Evolutionary conservation across 2,329 filamentous ascomycete species (phyloP), one percentile per base, ranked within the genome.

Genomic region (Allantophomopsis lycopodina): DNA sequence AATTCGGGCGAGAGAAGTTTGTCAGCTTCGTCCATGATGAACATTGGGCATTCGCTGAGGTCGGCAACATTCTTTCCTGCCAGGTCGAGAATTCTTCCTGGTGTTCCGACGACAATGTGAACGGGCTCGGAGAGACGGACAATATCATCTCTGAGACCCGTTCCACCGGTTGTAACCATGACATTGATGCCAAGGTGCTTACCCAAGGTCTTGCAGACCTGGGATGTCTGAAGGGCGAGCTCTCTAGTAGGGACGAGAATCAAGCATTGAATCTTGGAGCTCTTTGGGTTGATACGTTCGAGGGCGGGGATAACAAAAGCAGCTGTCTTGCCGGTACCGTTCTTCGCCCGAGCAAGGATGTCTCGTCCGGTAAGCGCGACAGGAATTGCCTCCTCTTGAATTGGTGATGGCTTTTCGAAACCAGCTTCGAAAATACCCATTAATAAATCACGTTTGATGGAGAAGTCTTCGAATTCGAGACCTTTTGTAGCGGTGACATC

Each of bases 341-440:
- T 98, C 70, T 98, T 98, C 49, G 91, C 91, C 62, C 91, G 78
- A 44, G 91, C 91, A 48, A 98, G 74, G 53, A 98, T 88, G 58
- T 98, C 91, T 63, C 89, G 78, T 41, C 91, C 91, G 36, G 89
- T 94, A 42, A 98, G 73, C 38, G 91, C 91, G 49, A 98, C 89
- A 36, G 91, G 91, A 55, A 98, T 95, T 40, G 91, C 87, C 66
- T 96, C 91, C 79, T 98, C 91, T 76, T 98, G 91, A 53, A 98
- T 98, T 10, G 91, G 91, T 42, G 91, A 98, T 13, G 91, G 91
- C 65, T 94, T 95, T 61, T 98, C 91, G 61, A 95, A 98, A 47
- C 91, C 91, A 50, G 91, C 91, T 67, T 98, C 91, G 61, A 96
- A 98, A 50, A 98, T 96, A 46, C 91, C 91, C 89, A 96, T 98